Conservation (phyloP, 305 asterid genomes). For the Solanum chacoense region DNA sequence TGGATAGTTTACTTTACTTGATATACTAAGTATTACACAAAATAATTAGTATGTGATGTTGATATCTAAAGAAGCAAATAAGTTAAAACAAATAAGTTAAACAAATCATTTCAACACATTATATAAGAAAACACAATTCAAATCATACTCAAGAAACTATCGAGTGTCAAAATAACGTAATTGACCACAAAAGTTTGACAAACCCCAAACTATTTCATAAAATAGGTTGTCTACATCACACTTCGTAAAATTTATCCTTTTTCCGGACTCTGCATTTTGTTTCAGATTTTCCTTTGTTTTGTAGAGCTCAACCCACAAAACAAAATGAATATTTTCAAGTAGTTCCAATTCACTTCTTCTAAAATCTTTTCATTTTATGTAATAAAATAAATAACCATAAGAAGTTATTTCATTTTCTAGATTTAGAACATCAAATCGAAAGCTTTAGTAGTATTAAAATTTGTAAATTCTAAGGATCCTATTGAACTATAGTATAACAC, state of each 20-base stretch:
- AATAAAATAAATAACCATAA: not conserved
- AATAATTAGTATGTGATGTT: not conserved
- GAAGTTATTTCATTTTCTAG: not conserved
- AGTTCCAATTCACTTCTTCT: not conserved
- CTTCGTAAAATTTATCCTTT: not conserved
- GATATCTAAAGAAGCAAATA: not conserved
- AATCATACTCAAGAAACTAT: not conserved
- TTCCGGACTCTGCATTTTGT: not conserved
- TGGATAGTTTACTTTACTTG: not conserved
- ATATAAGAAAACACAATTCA: too few species aligned
- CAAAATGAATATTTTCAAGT: not conserved
- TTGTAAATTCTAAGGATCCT: not conserved
- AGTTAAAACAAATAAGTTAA: too few species aligned
- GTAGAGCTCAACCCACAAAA: not conserved
- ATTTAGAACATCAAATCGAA: not conserved
- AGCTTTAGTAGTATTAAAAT: not conserved
- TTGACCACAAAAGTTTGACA: not conserved
- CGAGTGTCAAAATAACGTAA: not conserved
- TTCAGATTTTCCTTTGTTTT: not conserved
- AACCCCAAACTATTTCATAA: not conserved
- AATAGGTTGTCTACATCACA: not conserved
- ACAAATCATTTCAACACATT: not conserved
- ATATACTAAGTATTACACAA: not conserved
- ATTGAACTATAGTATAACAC: not conserved
- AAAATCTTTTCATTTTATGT: not conserved